Conservation (phyloP, 208 protist genomes). For the Trypanosoma lewisi region DNA sequence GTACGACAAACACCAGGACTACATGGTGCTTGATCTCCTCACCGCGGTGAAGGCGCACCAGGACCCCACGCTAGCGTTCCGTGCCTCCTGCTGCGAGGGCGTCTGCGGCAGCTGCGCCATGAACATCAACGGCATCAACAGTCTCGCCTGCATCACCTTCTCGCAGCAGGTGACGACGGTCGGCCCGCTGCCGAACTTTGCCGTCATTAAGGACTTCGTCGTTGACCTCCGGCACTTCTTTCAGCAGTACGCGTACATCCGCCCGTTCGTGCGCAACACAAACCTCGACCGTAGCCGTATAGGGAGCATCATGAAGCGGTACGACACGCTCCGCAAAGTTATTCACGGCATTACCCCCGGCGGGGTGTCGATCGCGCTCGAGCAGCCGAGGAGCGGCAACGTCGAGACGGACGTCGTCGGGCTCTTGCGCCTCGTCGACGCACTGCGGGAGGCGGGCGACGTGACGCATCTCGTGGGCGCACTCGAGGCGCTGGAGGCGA, state of each 20-base stretch:
- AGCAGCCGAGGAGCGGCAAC: not conserved
- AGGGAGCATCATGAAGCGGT: constrained; percentile 75
- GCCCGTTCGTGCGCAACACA: constrained; percentile 85
- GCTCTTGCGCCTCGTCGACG: constrained; percentile 56
- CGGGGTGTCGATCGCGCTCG: constrained; percentile 27
- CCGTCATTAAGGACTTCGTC: constrained; percentile 91
- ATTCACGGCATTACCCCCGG: constrained; percentile 62
- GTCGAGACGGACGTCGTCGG: constrained; percentile 36
- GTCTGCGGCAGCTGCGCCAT: constrained; percentile 94
- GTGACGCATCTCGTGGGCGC: constrained; percentile 53
- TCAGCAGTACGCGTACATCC: constrained; percentile 89
- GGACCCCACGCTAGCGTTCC: constrained; percentile 89
- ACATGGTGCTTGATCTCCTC: constrained; percentile 91
- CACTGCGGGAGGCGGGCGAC: constrained; percentile 63
- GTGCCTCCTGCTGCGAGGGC: constrained; percentile 90
- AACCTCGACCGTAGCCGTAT: constrained; percentile 82
- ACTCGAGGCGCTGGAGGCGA: constrained; percentile 52
- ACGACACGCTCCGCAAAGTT: constrained; percentile 60
- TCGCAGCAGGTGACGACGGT: constrained; percentile 82
- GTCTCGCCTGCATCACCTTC: constrained; percentile 89
- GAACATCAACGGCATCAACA: constrained; percentile 94
- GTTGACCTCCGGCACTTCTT: constrained; percentile 91
- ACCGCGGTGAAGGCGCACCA: constrained; percentile 91
- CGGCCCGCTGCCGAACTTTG: constrained; percentile 88
- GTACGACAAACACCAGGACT: constrained; percentile 90